Evolutionary conservation across 768 basidiomycete species (phyloP).

Genomic region (Suillus brevipes): DNA sequence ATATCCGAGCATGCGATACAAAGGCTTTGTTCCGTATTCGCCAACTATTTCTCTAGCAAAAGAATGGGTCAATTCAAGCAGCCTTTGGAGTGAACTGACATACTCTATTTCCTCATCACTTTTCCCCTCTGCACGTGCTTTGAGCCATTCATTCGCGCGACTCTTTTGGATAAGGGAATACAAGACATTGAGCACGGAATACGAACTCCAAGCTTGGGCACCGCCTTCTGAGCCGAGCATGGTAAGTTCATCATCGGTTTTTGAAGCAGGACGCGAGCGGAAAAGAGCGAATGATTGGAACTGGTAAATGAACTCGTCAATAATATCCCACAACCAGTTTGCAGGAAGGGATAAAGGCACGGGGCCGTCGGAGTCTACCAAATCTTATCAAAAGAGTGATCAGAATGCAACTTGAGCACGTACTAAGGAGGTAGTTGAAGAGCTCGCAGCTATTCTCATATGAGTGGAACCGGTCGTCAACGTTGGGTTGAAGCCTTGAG

Average conservation of each 20-base stretch:
- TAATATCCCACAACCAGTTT: slow-evolving; percentile 98
- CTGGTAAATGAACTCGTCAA: slow-evolving; percentile 98
- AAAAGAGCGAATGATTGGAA: slow-evolving; percentile 96
- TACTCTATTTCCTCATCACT: slow-evolving; percentile 82
- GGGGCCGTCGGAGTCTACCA: slow-evolving; percentile 86
- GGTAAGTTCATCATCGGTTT: slow-evolving; percentile 85
- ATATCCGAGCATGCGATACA: slow-evolving; percentile 95
- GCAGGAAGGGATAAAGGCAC: slow-evolving; percentile 92
- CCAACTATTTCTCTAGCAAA: slow-evolving; percentile 75
- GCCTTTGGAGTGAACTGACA: slow-evolving; percentile 29
- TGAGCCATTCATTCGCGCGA: slow-evolving; percentile 89
- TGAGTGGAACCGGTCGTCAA: slow-evolving; percentile 97
- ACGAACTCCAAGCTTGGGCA: slow-evolving; percentile 92
- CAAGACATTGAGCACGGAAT: slow-evolving; percentile 96
- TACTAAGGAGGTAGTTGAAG: slow-evolving; percentile 96
- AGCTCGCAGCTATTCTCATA: slow-evolving; percentile 98
- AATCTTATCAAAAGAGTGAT: neutral
- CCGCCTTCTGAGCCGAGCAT: slow-evolving; percentile 79
- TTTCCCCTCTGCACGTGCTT: slow-evolving; percentile 79
- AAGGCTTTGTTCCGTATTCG: slow-evolving; percentile 85
- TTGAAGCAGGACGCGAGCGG: slow-evolving; percentile 80
- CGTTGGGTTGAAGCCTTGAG: slow-evolving; percentile 90
- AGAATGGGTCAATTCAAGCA: slow-evolving; percentile 6
- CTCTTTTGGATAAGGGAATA: slow-evolving; percentile 99
- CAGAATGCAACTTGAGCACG: slow-evolving; percentile 26